Evolutionary conservation across 2,329 filamentous ascomycete genomes (phyloP), one percentile per base, ranked within the genome.

Genomic region (Penicillium sp.): DNA sequence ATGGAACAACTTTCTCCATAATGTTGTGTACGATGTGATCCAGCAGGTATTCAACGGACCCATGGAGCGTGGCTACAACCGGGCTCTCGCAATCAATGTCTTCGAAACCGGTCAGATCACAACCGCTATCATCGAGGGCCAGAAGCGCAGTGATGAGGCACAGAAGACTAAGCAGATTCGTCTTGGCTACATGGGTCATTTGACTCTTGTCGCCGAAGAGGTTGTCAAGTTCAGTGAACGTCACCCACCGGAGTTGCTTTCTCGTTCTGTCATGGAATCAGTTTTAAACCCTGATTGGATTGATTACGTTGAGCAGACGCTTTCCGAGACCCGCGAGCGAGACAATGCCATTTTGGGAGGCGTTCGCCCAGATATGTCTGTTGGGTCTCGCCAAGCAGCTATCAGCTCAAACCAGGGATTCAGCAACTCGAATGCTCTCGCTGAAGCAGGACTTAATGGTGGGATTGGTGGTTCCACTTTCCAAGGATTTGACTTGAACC

Each of bases 1-100:
- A 1, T 99, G 95, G 95, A 99, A 99, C 76, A 99, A 99, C 74
- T 99, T 99, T 71, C 83, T 99, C 45, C 95, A 99, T 77, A 99
- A 99, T 70, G 95, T 99, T 44, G 95, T 99, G 48, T 99, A 99
- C 72, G 95, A 99, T 73, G 93, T 99, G 69, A 91, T 99, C 44
- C 95, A 99, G 74, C 95, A 99, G 79, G 95, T 99, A 1, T 98
- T 99, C 75, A 99, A 99, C 71, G 95, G 95, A 9, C 92, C 92
- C 0, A 96, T 99, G 90, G 93, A 98, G 66, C 89, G 92, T 58
- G 93, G 95, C 27, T 97, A 89, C 77, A 99, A 99, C 75, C 88
- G 91, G 11, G 88, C 86, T 48, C 80, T 99, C 51, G 93, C 95
- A 13, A 89, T 97, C 58, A 93, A 96, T 64, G 85, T 99, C 21